Percentiles rank a stretch among this genome's conserved stretches.
phyloP scores from a whole-genome alignment of 2,329 filamentous ascomycete species.

The Zalaria obscura region DNA sequence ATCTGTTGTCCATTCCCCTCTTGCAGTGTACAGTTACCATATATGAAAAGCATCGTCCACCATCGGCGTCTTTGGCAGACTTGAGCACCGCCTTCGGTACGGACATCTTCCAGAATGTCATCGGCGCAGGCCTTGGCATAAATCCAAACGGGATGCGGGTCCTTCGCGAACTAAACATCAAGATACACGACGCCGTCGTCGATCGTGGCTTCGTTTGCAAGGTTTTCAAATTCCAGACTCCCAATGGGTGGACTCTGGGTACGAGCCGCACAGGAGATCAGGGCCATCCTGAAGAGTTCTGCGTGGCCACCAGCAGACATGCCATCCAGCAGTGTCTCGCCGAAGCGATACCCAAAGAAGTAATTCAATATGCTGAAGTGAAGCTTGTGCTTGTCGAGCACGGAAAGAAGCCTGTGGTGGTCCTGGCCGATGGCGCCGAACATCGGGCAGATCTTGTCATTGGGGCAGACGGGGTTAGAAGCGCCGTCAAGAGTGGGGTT shows the following conservation, averaged over 20 bases:
- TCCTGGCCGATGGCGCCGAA: neutral
- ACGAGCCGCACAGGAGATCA: neutral
- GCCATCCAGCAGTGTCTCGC: neutral
- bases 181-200: neutral
- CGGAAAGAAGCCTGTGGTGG: neutral
- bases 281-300: neutral
- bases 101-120: neutral
- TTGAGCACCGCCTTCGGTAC: no score
- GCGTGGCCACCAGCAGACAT: neutral
- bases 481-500: neutral
- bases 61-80: neutral
- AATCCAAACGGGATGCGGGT: neutral
- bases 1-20: neutral
- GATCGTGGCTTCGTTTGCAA: neutral
- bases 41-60: neutral
- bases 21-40: neutral
- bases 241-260: neutral
- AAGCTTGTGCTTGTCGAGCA: neutral
- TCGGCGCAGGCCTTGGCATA: neutral
- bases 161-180: neutral
- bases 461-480: neutral
- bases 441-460: neutral
- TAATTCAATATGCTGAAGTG: neutral
- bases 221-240: neutral
- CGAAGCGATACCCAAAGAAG: neutral